Evolutionary conservation across 352 stramenopile genomes (phyloP), one percentile per base, ranked within the genome.

Genomic region (Phytophthora meadii): DNA sequence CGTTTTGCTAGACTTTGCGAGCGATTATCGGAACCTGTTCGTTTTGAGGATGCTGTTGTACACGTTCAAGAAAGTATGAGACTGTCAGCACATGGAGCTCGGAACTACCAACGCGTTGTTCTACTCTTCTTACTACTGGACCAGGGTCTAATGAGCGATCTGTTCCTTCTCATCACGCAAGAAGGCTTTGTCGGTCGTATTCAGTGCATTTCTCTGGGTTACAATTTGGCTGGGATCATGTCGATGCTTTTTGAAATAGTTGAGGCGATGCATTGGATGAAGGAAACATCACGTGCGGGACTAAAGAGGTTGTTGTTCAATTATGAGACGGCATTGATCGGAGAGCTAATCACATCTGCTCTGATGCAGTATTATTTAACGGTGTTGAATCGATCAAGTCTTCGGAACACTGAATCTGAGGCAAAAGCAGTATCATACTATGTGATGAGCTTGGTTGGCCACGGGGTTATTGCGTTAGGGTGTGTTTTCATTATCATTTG

Each of bases 181-280:
- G 65, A 65, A 34, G 60, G 65, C 0, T 22, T 51, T n/a, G 14
- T 42, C 9, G 60, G 53, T 4, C 37, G 30, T 4, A 12, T 61
- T 11, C 66, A 70, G 45, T 74, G 54, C 25, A 63, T 66, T 5
- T 74, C 66, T 34, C 45, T 74, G 1, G 54, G 66, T 0, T 74
- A 74, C 22, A 70, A 74, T 24, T 44, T 74, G 6, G 34, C 60
- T 3, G 46, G 66, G 0, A 40, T 74, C 12, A 24, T 74, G 27
- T 70, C 60, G 5, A 49, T 69, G 42, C 8, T 66, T 28, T 74
- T 74, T 41, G 66, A 65, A 27, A 70, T 74, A 15, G 14, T 70
- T 17, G 53, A 74, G 25, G n/a, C 39, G 0, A 65, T 52, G 5
- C n/a, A 30, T n/a, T 58, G 51, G 51, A 58, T 58, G 37, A 36